Conservation (phyloP, 1,284 basidiomycete species). For the Tilletiaria anomala region DNA sequence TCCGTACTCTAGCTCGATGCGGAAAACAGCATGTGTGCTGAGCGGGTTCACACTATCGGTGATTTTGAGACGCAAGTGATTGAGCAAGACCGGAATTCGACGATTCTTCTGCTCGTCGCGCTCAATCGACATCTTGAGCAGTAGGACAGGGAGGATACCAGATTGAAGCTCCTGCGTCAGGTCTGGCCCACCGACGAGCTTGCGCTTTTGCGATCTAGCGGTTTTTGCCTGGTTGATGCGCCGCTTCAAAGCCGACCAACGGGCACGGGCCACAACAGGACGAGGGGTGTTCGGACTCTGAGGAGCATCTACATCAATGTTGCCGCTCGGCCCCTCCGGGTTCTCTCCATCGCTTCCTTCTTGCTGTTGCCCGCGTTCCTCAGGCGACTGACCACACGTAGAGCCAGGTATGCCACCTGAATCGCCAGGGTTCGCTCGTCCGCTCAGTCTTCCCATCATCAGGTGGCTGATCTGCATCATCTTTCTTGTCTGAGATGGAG, state of each 20-base stretch:
- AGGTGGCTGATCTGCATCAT: too few species aligned
- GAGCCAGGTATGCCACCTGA: too few species aligned
- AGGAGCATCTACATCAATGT: too few species aligned
- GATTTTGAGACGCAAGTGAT: conserved; percentile 66
- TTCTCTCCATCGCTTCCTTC: too few species aligned
- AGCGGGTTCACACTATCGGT: conserved; percentile 74
- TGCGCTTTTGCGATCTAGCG: background rate
- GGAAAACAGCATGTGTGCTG: conserved; percentile 64
- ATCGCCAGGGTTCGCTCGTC: too few species aligned
- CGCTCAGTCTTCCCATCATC: too few species aligned
- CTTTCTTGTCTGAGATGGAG: too few species aligned
- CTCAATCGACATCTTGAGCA: conserved; percentile 72
- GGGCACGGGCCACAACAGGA: too few species aligned
- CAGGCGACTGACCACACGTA: too few species aligned
- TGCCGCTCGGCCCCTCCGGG: too few species aligned
- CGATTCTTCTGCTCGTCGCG: conserved; percentile 72
- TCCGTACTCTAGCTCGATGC: conserved; percentile 91
- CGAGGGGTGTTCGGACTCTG: too few species aligned
- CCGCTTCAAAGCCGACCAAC: background rate
- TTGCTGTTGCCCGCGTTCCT: too few species aligned
- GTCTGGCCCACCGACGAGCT: background rate
- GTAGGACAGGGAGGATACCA: conserved; percentile 10
- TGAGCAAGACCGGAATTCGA: conserved; percentile 72
- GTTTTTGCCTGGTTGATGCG: background rate
- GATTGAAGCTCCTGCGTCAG: conserved; percentile 2